phyloP scores from a whole-genome alignment of 2,329 filamentous ascomycete species.

The Fusarium sp. region DNA sequence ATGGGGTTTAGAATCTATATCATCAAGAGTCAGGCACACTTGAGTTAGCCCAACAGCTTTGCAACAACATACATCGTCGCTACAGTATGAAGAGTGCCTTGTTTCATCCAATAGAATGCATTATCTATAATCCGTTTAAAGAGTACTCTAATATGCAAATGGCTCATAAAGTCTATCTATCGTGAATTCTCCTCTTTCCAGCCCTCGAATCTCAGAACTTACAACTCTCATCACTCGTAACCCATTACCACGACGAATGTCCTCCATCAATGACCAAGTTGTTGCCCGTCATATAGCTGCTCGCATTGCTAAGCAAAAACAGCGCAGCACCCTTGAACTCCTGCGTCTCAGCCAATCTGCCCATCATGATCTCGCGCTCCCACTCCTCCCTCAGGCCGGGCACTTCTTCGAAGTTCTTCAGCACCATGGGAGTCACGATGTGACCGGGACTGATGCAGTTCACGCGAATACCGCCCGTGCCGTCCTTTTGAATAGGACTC shows the following conservation, averaged over 20 bases:
- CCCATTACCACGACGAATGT: constrained; percentile 67
- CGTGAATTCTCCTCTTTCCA: background rate
- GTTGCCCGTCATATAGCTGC: constrained; percentile 79
- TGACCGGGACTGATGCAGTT: constrained; percentile 86
- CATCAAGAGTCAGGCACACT: too few species aligned
- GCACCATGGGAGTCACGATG: constrained; percentile 86
- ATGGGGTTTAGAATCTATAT: too few species aligned
- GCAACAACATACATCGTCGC: too few species aligned
- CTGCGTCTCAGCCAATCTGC: constrained; percentile 72
- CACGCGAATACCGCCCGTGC: constrained; percentile 76
- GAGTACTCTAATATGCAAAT: background rate
- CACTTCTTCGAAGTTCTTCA: constrained; percentile 79
- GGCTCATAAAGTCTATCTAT: constrained; percentile 5
- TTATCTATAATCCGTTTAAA: background rate
- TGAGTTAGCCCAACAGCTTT: too few species aligned
- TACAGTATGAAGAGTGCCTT: too few species aligned
- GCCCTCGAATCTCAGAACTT: background rate
- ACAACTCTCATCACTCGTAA: background rate
- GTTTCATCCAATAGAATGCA: too few species aligned
- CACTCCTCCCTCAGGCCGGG: constrained; percentile 77
- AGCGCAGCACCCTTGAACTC: constrained; percentile 80
- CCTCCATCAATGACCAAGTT: constrained; percentile 79
- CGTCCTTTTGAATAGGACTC: constrained; percentile 54
- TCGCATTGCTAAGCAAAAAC: constrained; percentile 78
- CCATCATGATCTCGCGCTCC: constrained; percentile 89